Evolutionary conservation across 2,329 filamentous ascomycete species (phyloP).

Genomic region (Aspergillus eucalypticola): DNA sequence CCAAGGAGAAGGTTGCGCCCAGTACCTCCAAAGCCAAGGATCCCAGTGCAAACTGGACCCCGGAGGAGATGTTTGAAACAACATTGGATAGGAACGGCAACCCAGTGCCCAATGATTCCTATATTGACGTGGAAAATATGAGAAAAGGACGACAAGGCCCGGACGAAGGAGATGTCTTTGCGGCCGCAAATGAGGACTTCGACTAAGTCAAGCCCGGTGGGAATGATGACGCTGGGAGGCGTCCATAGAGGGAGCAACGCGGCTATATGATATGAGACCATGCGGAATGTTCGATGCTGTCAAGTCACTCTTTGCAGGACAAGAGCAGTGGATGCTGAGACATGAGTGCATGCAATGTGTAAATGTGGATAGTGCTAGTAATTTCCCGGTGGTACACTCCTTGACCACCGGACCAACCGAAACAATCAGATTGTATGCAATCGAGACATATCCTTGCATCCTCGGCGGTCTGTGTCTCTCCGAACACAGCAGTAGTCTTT

Average conservation of each 20-base stretch:
- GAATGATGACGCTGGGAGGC: background rate
- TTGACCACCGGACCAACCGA: background rate
- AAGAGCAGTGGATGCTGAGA: background rate
- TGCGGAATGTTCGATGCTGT: background rate
- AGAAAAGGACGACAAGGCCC: conserved; percentile 15
- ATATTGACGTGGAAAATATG: conserved; percentile 25
- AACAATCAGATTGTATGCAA: conserved; percentile 2
- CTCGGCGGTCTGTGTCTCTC: background rate
- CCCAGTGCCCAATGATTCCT: conserved; percentile 32
- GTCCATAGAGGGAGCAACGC: background rate
- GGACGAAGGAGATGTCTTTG: conserved; percentile 33
- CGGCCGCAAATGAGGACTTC: conserved; percentile 34
- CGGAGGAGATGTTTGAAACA: conserved; percentile 32
- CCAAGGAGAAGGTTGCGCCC: conserved; percentile 12
- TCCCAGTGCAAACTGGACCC: conserved; percentile 23
- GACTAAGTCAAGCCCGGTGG: conserved; percentile 19
- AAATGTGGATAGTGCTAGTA: background rate
- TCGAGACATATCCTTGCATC: background rate
- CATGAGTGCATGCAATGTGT: background rate
- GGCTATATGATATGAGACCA: background rate
- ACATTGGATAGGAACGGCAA: conserved; percentile 36
- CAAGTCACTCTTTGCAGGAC: background rate
- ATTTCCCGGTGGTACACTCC: background rate
- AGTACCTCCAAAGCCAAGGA: conserved; percentile 12
- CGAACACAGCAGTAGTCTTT: background rate